These are phyloP conservation scores for Dendrobium officinale DNA, from an alignment of 106 monocot genomes.

Conservation along the genomic window DNA sequence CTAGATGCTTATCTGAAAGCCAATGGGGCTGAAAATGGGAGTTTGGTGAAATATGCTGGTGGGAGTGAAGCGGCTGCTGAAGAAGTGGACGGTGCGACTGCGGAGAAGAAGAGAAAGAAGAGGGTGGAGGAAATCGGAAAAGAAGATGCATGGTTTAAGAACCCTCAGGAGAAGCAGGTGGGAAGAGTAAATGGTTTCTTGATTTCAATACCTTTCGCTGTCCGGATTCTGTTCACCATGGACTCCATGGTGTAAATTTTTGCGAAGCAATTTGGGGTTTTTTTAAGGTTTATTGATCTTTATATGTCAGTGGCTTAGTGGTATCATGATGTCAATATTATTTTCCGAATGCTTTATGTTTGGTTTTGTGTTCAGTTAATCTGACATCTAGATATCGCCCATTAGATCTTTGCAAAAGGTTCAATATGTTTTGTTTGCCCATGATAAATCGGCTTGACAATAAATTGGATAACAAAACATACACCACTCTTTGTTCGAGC, in stretches of 20 bases:
- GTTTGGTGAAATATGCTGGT: constrained; percentile 23
- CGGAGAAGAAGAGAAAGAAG: constrained; percentile 49
- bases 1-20: constrained; percentile 26
- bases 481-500: no score
- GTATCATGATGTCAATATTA: neutral
- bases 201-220: neutral
- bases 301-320: neutral
- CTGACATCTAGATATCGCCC: no score
- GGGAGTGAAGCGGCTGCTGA: constrained; percentile 18
- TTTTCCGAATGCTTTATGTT: neutral
- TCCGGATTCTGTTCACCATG: neutral
- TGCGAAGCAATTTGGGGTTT: neutral
- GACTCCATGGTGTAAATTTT: neutral
- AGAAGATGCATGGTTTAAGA: constrained; percentile 96
- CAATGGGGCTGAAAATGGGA: constrained; percentile 33
- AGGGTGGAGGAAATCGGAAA: constrained; percentile 76
- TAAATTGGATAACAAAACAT: no score
- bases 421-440: no score
- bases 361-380: no score
- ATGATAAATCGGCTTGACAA: no score
- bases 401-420: no score
- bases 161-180: constrained; percentile 43
- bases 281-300: neutral
- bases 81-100: constrained; percentile 9
- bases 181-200: constrained; percentile 13